Percentiles rank a stretch among this genome's conserved stretches.
These are phyloP conservation scores for Xylaria sp. DNA, from an alignment of 2,329 filamentous ascomycete genomes.

Conservation along the genomic window DNA sequence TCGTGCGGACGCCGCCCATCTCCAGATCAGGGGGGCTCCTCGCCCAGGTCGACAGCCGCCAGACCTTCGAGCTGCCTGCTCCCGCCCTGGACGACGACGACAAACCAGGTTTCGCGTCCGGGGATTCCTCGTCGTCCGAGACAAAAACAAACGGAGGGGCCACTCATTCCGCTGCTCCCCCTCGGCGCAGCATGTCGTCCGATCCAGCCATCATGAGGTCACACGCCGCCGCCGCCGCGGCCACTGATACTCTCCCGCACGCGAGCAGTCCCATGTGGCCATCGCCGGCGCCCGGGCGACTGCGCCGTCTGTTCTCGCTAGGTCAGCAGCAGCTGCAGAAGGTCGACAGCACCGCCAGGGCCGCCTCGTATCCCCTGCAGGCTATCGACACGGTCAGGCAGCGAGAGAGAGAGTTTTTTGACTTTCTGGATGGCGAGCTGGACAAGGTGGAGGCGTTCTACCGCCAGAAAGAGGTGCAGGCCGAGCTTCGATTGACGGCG, in stretches of 20 bases:
- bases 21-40: conserved; percentile 31
- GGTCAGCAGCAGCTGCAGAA: conserved; percentile 51
- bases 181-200: conserved; percentile 54
- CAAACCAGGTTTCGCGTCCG: conserved; percentile 20
- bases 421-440: conserved; percentile 84
- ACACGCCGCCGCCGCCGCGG: neutral
- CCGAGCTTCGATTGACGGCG: conserved; percentile 73
- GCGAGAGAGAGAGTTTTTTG: conserved; percentile 85
- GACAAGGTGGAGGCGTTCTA: conserved; percentile 95
- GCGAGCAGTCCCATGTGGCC: conserved; percentile 32
- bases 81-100: conserved; percentile 54
- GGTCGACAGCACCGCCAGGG: conserved; percentile 51
- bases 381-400: conserved; percentile 67
- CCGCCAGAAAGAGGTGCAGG: conserved; percentile 85
- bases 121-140: neutral
- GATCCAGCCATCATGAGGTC: conserved; percentile 31
- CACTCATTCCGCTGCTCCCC: conserved; percentile 45
- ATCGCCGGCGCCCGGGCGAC: conserved; percentile 44
- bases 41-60: conserved; percentile 45
- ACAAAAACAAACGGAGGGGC: conserved; percentile 23
- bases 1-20: conserved; percentile 56
- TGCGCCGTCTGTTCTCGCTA: conserved; percentile 56
- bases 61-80: conserved; percentile 63
- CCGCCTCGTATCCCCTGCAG: conserved; percentile 57
- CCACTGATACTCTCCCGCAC: conserved; percentile 29